phyloP scores from a whole-genome alignment of 495 filamentous ascomycete genomes.

The Talaromyces liani region DNA sequence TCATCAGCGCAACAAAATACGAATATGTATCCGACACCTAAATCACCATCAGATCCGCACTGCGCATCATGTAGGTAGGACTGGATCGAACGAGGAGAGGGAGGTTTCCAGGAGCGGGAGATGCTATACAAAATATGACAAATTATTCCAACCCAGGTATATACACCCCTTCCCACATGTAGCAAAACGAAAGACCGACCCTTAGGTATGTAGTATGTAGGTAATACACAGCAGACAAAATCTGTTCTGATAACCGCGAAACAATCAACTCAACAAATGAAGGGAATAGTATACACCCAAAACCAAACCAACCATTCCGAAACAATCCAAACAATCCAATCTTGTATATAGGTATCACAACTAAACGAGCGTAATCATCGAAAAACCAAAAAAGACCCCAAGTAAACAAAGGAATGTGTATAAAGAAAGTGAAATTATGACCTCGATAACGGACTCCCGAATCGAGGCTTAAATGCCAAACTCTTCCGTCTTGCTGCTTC shows the following conservation, averaged over 20 bases:
- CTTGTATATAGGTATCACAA: not conserved
- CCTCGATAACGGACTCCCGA: slow-evolving; percentile 59
- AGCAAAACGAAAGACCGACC: no score
- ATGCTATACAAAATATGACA: no score
- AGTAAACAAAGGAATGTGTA: not conserved
- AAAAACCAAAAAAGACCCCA: not conserved
- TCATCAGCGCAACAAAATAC: slow-evolving; percentile 24
- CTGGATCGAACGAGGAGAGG: not conserved
- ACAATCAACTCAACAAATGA: not conserved
- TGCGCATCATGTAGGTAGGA: slow-evolving; percentile 17
- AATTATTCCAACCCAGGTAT: not conserved
- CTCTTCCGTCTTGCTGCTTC: slow-evolving; percentile 75
- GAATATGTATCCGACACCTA: slow-evolving; percentile 18
- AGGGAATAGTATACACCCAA: not conserved
- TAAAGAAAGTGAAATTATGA: not conserved
- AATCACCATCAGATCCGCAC: slow-evolving; percentile 21
- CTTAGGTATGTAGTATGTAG: no score
- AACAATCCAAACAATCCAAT: not conserved
- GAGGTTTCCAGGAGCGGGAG: no score
- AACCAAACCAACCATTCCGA: not conserved
- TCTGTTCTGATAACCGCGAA: not conserved
- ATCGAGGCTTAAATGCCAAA: slow-evolving; percentile 69
- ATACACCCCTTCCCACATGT: not conserved
- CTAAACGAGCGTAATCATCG: not conserved
- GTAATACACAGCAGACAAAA: no score